Base-by-base conservation (phyloP, 2,329 filamentous ascomycete genomes). In the Aspergillus pseudoterreus region DNA sequence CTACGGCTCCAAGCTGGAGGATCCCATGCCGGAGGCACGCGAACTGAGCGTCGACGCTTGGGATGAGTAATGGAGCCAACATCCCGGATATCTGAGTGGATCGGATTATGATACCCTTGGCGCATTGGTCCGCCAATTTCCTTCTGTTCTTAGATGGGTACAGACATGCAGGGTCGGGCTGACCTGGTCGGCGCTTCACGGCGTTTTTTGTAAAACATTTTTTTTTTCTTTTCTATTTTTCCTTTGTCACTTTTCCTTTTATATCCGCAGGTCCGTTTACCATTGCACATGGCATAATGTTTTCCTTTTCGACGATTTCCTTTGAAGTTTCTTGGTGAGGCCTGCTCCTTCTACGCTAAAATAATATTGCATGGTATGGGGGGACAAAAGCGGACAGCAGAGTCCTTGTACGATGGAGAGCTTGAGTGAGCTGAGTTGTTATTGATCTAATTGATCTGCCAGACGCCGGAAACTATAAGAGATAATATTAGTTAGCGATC, bases 1-100 rank as follows among this genome's bases (percentile, higher is more conserved):
- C 46, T 67, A 65, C 11, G 67, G 66, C 2, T 66, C 65, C 2
- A 70, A 68, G 48, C 52, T 71, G 10, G 68, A 72, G 36, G 69
- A 71, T 21, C 53, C 62, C 8, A 64, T 69, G 8, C 56, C 63
- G 1, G 63, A 69, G 33, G 60, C 61, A 33, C 63, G 64, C n/a
- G 68, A 71, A 24, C 51, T 67, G 36, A 65, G 65, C 39, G 64
- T 63, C 8, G 66, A 71, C 43, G 60, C 51, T 9, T 70, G 65
- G 65, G 66, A 69, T 38, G 68, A 69, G 32, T 71, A 59, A 56
- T 50, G 19, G 19, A 32, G 17, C n/a, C 35, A 19, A 51, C 27
- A 15, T 51, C 43, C 45, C 49, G 15, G 24, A 54, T 44, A 55
- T 51, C 55, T 60, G 60, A 61, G 63, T 58, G 60, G 55, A 53